These are phyloP conservation scores for Termitomyces sp. DNA, from an alignment of 768 basidiomycete species.

Conservation along the genomic window DNA sequence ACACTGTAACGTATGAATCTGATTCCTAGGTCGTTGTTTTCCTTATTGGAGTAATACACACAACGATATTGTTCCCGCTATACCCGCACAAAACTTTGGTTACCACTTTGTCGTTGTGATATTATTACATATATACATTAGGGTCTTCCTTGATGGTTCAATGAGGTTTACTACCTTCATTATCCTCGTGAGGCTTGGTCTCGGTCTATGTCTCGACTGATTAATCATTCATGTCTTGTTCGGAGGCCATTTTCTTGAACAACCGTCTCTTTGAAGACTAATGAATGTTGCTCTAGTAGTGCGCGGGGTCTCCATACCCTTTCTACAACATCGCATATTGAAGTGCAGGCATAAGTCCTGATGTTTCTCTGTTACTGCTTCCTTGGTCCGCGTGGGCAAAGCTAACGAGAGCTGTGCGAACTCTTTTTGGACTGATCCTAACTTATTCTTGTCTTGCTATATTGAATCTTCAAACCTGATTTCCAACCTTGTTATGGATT, in stretches of 20 bases:
- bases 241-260: neutral
- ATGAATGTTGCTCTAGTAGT: too few species aligned
- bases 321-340: too few species aligned
- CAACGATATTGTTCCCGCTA: constrained; percentile 7
- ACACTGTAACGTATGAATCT: constrained; percentile 4
- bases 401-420: too few species aligned
- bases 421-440: too few species aligned
- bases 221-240: neutral
- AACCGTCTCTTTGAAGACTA: neutral
- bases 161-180: neutral
- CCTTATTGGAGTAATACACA: constrained; percentile 12
- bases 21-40: constrained; percentile 4
- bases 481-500: too few species aligned
- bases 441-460: too few species aligned
- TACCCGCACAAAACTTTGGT: constrained; percentile 1
- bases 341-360: too few species aligned
- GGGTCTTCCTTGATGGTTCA: neutral
- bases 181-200: neutral
- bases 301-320: too few species aligned
- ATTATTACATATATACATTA: neutral
- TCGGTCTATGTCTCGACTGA: neutral
- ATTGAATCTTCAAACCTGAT: too few species aligned
- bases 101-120: neutral
- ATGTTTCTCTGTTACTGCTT: too few species aligned
- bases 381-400: too few species aligned